Evolutionary conservation across 148 eudicot species (phyloP).

Genomic region (Rhododendron molle): DNA sequence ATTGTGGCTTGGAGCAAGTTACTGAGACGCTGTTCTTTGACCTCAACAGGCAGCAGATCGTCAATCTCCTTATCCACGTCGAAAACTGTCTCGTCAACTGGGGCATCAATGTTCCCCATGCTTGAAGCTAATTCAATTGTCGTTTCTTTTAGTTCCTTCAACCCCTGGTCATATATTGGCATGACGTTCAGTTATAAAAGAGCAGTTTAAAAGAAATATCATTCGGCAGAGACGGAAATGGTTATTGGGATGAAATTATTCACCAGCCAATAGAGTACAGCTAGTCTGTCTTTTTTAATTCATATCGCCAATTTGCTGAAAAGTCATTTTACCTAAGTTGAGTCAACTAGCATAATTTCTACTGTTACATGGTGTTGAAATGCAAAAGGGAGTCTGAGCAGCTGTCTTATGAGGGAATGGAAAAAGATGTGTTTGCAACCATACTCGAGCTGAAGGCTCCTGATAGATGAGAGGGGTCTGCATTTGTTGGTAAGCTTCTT

Average conservation of each 20-base stretch:
- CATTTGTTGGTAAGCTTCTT: constrained; percentile 84
- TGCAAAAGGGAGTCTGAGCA: background rate
- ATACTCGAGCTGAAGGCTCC: constrained; percentile 57
- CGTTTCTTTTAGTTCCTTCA: constrained; percentile 88
- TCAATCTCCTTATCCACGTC: constrained; percentile 93
- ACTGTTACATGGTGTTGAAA: background rate
- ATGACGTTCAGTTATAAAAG: background rate
- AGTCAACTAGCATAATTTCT: background rate
- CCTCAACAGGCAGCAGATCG: constrained; percentile 90
- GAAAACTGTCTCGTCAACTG: constrained; percentile 85
- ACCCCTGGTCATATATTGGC: constrained; percentile 54
- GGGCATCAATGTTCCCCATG: constrained; percentile 64
- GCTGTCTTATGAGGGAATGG: background rate
- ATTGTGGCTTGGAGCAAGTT: constrained; percentile 82
- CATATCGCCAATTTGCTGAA: background rate
- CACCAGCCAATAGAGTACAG: background rate
- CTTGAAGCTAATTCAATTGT: constrained; percentile 72
- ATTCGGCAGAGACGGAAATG: background rate
- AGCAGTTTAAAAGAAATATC: constrained; percentile 25
- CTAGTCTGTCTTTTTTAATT: background rate
- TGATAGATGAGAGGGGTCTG: constrained; percentile 94
- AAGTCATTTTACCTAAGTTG: background rate
- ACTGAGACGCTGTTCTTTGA: constrained; percentile 93
- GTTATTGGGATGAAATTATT: background rate
- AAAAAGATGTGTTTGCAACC: background rate